phyloP scores from a whole-genome alignment of 2,329 filamentous ascomycete species.

The Magnaporthales sp. region DNA sequence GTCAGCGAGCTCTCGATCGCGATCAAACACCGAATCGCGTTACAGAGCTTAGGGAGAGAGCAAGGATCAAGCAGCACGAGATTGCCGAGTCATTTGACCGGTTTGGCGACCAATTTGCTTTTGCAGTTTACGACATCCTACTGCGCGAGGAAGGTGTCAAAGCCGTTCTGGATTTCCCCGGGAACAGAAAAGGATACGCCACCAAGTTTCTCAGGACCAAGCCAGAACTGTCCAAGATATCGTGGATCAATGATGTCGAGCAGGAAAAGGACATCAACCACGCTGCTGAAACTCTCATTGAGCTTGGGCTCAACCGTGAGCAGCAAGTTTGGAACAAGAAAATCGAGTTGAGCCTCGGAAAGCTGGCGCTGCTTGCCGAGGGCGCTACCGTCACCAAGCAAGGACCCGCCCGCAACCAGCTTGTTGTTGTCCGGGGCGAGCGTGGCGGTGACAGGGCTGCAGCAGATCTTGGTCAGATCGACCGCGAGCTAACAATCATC shows the following conservation, averaged over 20 bases:
- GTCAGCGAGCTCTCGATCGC: constrained; percentile 23
- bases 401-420: constrained; percentile 13
- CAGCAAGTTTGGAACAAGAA: constrained; percentile 86
- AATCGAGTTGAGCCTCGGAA: constrained; percentile 82
- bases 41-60: constrained; percentile 31
- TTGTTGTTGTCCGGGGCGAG: constrained; percentile 4
- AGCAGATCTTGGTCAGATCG: constrained; percentile 31
- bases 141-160: constrained; percentile 59
- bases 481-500: constrained; percentile 59
- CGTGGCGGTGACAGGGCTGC: constrained; percentile 12
- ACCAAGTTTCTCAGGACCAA: constrained; percentile 71
- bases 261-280: constrained; percentile 65
- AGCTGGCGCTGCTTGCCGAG: constrained; percentile 67
- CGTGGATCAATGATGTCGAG: constrained; percentile 91
- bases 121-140: constrained; percentile 72
- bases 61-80: constrained; percentile 37
- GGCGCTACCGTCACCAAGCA: constrained; percentile 14
- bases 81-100: constrained; percentile 47
- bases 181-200: constrained; percentile 60
- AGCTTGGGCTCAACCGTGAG: constrained; percentile 63
- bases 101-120: constrained; percentile 59
- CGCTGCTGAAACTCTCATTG: constrained; percentile 62
- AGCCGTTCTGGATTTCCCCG: constrained; percentile 60
- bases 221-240: constrained; percentile 65
- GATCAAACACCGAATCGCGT: constrained; percentile 25